Percentiles rank a stretch among this genome's conserved stretches.
Evolutionary conservation across 2,329 filamentous ascomycete species (phyloP).

Genomic region (Alternaria sp.): DNA sequence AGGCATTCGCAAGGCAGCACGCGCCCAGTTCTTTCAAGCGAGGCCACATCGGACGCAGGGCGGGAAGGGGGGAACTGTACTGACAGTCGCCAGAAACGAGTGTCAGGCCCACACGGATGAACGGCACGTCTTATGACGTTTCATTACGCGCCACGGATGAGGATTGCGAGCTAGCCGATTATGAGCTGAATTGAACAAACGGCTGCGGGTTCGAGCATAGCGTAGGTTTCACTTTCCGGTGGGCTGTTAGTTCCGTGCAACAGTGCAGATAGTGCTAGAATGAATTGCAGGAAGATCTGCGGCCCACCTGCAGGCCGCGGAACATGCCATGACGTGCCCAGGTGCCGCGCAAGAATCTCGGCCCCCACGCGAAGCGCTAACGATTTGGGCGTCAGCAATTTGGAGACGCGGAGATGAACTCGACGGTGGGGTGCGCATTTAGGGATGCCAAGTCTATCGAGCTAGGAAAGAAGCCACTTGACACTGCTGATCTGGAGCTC

Average conservation of each 20-base stretch:
- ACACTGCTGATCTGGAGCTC: slow-evolving; percentile 34
- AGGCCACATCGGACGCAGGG: not conserved
- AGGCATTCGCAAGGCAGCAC: not conserved
- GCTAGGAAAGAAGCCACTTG: slow-evolving; percentile 53
- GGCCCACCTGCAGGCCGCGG: not conserved
- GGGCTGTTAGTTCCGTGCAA: not conserved
- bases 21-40: not conserved
- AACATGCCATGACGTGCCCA: not conserved
- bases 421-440: not conserved
- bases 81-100: not conserved
- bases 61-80: not conserved
- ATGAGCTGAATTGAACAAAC: slow-evolving; percentile 58
- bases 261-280: too few species aligned
- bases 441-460: slow-evolving; percentile 44
- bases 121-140: slow-evolving; percentile 52
- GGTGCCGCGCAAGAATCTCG: not conserved
- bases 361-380: not conserved
- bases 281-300: not conserved
- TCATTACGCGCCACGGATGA: slow-evolving; percentile 70
- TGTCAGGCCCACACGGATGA: not conserved
- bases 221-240: slow-evolving; percentile 31
- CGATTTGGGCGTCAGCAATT: not conserved
- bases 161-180: slow-evolving; percentile 65
- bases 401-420: not conserved
- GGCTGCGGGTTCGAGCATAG: slow-evolving; percentile 60